Conservation (phyloP, 768 basidiomycete species). For the Mycena sanguinolenta region DNA sequence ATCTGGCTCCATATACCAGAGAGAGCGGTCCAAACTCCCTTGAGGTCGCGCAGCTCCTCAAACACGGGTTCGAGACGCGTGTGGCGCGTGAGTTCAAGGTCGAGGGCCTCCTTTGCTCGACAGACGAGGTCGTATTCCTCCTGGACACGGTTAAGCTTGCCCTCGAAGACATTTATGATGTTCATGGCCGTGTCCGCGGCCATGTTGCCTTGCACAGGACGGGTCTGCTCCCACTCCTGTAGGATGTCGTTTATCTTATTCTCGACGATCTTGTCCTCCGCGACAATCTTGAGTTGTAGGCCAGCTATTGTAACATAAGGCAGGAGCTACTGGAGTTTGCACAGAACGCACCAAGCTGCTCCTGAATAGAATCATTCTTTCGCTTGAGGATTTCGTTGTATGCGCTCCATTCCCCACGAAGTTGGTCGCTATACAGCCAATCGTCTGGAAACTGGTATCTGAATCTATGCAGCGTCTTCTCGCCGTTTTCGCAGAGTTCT, state of each 20-base stretch:
- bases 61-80: constrained; percentile 94
- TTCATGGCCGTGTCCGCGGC: constrained; percentile 97
- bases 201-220: constrained; percentile 97
- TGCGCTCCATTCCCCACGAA: constrained; percentile 97
- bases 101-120: constrained; percentile 96
- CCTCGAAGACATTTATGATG: constrained; percentile 95
- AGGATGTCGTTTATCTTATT: constrained; percentile 94
- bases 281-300: constrained; percentile 98
- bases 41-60: constrained; percentile 95
- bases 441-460: constrained; percentile 97
- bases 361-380: constrained; percentile 98
- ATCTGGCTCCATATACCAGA: constrained; percentile 98
- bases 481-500: constrained; percentile 92
- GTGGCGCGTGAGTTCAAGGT: constrained; percentile 90
- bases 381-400: constrained; percentile 98
- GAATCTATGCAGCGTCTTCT: constrained; percentile 97
- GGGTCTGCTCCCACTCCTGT: constrained; percentile 94
- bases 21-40: constrained; percentile 98
- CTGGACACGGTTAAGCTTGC: constrained; percentile 87
- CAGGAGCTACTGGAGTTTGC: constrained; percentile 10
- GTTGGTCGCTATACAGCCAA: constrained; percentile 98
- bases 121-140: constrained; percentile 97
- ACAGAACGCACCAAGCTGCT: constrained; percentile 88
- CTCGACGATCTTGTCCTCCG: constrained; percentile 98
- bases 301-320: constrained; percentile 69